Percentiles rank a stretch among this genome's conserved stretches.
Evolutionary conservation across 2,329 filamentous ascomycete species (phyloP).

Genomic region (Fusarium penzigii): DNA sequence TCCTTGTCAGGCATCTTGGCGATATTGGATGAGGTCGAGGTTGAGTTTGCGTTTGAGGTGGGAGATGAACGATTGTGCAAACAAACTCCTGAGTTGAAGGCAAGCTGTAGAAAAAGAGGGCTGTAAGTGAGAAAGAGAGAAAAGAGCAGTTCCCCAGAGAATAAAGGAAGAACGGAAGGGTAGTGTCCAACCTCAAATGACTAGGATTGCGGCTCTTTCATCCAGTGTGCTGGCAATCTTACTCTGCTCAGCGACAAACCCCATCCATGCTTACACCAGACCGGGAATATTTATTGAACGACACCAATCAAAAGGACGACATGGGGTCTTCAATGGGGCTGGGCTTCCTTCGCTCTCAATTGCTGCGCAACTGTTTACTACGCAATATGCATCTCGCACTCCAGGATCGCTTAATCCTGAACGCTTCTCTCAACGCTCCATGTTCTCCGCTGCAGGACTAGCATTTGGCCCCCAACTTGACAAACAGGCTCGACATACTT

Average conservation of each 20-base stretch:
- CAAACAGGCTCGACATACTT: background rate
- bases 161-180: background rate
- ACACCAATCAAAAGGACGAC: background rate
- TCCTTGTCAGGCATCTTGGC: constrained; percentile 15
- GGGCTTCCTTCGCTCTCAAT: background rate
- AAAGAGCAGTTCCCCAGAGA: background rate
- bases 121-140: background rate
- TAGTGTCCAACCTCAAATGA: background rate
- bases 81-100: background rate
- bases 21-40: background rate
- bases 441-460: background rate
- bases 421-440: background rate
- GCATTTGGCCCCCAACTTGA: background rate
- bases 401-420: background rate
- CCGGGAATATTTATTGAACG: background rate
- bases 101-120: background rate
- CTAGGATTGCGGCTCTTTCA: constrained; percentile 3
- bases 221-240: background rate
- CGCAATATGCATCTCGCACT: constrained; percentile 2
- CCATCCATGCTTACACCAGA: background rate
- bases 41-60: background rate
- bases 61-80: background rate
- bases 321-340: background rate
- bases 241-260: background rate
- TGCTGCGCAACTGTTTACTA: background rate